A percentile compares a stretch with the other conserved stretches of the same genome.
These are phyloP conservation scores for Ascosphaera apis DNA, from an alignment of 2,329 filamentous ascomycete species.

Conservation along the genomic window DNA sequence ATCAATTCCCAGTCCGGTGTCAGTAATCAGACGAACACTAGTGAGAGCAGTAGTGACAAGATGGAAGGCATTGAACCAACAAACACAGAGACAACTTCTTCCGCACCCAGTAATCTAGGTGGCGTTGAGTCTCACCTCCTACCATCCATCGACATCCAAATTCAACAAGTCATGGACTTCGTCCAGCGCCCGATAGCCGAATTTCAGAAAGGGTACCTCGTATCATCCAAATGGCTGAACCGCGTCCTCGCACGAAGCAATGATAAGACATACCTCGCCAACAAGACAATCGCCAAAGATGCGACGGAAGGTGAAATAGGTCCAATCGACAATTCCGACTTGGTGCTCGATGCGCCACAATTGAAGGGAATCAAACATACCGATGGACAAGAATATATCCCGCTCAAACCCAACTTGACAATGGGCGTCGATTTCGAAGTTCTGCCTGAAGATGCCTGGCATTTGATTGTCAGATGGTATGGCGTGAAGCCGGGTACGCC, in stretches of 20 bases:
- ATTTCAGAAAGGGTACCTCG: slow-evolving; percentile 51
- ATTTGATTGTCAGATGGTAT: slow-evolving; percentile 61
- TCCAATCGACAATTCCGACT: slow-evolving; percentile 67
- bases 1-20: too few relatives aligned
- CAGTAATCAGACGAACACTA: too few relatives aligned
- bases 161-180: slow-evolving; percentile 45
- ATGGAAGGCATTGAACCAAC: too few relatives aligned
- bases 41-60: too few relatives aligned
- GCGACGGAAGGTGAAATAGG: slow-evolving; percentile 43
- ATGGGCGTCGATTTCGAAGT: slow-evolving; percentile 51
- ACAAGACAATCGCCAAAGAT: slow-evolving; percentile 26
- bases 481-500: slow-evolving; percentile 46
- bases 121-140: slow-evolving; percentile 5
- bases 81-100: too few relatives aligned
- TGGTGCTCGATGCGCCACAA: slow-evolving; percentile 34
- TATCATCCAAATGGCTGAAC: slow-evolving; percentile 59
- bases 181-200: slow-evolving; percentile 34
- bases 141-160: slow-evolving; percentile 43
- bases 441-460: slow-evolving; percentile 60
- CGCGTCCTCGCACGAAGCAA: slow-evolving; percentile 44
- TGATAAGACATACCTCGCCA: slow-evolving; percentile 15
- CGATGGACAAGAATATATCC: slow-evolving; percentile 39
- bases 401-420: slow-evolving; percentile 42
- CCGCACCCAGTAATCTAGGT: too few relatives aligned
- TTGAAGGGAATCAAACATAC: background rate